Evolutionary conservation across 371 early-diverging fungal species (phyloP).

Genomic region (Haplosporangium sp.): DNA sequence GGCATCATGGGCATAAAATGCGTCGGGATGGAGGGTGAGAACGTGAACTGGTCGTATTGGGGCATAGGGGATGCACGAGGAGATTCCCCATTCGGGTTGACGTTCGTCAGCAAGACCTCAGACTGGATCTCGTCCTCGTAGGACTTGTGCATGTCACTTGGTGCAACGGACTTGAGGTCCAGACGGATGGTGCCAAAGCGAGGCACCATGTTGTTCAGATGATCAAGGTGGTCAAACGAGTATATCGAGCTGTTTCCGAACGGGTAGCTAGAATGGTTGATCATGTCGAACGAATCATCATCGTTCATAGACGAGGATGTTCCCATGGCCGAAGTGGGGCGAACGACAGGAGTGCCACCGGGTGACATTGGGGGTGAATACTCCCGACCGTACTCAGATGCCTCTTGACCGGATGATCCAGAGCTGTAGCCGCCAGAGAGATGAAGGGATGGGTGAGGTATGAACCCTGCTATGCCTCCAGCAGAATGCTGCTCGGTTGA

Average conservation of each 20-base stretch:
- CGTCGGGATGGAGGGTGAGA: slow-evolving; percentile 45
- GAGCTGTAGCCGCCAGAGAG: slow-evolving; percentile 32
- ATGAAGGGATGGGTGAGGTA: slow-evolving; percentile 43
- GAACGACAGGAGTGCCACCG: slow-evolving; percentile 25
- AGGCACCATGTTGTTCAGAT: slow-evolving; percentile 44
- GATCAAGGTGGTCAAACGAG: slow-evolving; percentile 43
- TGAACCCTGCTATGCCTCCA: slow-evolving; percentile 32
- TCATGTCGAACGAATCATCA: slow-evolving; percentile 51
- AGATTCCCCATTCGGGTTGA: slow-evolving; percentile 48
- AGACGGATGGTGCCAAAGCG: slow-evolving; percentile 45
- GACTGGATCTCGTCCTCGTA: slow-evolving; percentile 24
- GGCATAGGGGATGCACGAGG: slow-evolving; percentile 41
- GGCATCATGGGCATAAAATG: slow-evolving; percentile 51
- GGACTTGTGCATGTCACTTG: slow-evolving; percentile 43
- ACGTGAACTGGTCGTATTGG: slow-evolving; percentile 51
- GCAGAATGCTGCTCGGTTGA: slow-evolving; percentile 5
- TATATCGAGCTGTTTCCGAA: slow-evolving; percentile 43
- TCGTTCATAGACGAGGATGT: slow-evolving; percentile 46
- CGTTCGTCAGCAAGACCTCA: slow-evolving; percentile 16
- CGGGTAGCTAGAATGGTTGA: slow-evolving; percentile 33
- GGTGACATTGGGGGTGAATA: slow-evolving; percentile 48
- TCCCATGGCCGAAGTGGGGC: slow-evolving; percentile 32
- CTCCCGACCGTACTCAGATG: slow-evolving; percentile 48
- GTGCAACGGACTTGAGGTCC: slow-evolving; percentile 51
- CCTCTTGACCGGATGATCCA: slow-evolving; percentile 29